Base-by-base conservation (phyloP, 805 yeast species). In the Sugiyamaella boreocaroliniensis region DNA sequence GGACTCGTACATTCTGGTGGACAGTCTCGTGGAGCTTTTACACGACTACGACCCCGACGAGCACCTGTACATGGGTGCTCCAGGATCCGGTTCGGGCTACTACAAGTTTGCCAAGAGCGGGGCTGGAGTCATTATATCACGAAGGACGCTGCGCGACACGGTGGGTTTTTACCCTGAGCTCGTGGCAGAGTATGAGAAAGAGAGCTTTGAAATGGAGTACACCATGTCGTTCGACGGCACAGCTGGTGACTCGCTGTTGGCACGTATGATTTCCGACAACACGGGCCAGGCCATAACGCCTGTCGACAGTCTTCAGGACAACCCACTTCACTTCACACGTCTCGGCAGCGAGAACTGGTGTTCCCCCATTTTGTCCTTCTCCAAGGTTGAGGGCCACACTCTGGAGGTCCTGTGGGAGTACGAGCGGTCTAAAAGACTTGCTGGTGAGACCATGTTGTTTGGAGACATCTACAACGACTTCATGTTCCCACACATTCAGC, bases 81-180 rank as follows among this genome's bases (percentile, higher is more conserved):
- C 56, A 1, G 26, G 26, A 22, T 63, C 65, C 16, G 47, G 55
- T 40, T 8, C 45, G 14, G 51, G 41, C 11, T 57, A 49, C 41
- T 56, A 54, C 40, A 29, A 49, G 29, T 71, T 69, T 55, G 73
- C 71, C 12, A 72, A 70, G 51, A 74, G 74, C n/a, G 74, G 73
- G 6, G 58, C 68, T 0, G 74, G 72, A 8, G 65, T 69, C 4
- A 62, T 67, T 1, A 50, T 69, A 16, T 66, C 71, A 8, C 58
- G 60, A 2, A 67, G 64, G 2, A 65, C 71, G 4, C 57, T 69
- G 60, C 55, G 58, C 15, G 45, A 45, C 16, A 57, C 65, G 19
- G 60, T 67, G 44, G 67, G 61, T 12, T 46, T 42, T 1, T 50
- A 54, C n/a, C 47, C 62, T 43, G 32, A 50, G 44, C 37, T 52